These are phyloP conservation scores for Linnemannia schmuckeri DNA, from an alignment of 192 early-diverging fungal species.

Conservation along the genomic window DNA sequence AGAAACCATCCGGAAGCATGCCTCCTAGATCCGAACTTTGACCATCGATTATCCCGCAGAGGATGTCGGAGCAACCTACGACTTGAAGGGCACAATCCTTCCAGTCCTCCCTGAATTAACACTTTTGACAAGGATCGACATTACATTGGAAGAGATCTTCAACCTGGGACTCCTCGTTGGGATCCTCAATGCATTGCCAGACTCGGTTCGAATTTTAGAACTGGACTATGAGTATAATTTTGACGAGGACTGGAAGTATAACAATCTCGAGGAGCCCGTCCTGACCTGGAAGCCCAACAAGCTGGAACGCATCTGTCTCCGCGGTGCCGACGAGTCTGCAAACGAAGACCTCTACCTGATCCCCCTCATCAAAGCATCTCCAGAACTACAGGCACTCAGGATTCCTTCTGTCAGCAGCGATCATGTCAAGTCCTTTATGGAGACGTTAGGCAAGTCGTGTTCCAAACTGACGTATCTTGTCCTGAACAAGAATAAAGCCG, in stretches of 20 bases:
- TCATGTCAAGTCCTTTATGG: neutral
- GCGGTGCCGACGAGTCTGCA: neutral
- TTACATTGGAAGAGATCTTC: neutral
- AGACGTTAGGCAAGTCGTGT: neutral
- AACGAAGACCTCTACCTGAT: neutral
- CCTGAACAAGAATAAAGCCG: neutral
- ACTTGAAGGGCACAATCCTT: neutral
- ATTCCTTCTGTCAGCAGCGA: neutral
- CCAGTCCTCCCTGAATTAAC: neutral
- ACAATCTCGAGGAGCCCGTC: neutral
- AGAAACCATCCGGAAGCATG: neutral
- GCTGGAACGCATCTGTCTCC: neutral
- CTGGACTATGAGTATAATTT: neutral
- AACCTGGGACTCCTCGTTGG: neutral
- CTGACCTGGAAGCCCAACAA: neutral
- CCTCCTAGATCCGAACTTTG: neutral
- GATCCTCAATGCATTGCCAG: neutral
- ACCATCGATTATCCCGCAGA: neutral
- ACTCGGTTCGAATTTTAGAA: neutral
- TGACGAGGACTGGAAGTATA: neutral
- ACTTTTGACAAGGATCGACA: neutral
- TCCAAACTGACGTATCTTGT: neutral
- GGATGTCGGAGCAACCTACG: neutral
- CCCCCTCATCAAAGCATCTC: neutral
- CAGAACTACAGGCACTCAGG: neutral